Conservation (phyloP, 208 protist species). For the Crithidia acanthocephali region DNA sequence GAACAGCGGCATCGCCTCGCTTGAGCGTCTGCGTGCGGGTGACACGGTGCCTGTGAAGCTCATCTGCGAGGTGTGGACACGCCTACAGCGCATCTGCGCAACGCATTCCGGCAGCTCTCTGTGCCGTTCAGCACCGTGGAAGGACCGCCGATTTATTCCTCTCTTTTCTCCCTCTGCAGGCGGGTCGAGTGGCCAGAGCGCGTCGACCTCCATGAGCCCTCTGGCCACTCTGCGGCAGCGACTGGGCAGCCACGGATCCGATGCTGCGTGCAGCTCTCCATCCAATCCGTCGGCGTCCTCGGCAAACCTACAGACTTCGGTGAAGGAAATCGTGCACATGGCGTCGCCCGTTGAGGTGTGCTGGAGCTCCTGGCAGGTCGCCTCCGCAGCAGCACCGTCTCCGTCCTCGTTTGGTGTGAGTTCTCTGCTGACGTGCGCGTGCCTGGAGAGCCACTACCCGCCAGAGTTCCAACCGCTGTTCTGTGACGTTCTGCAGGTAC, state of each 20-base stretch:
- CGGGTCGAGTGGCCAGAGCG: not conserved
- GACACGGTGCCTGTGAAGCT: slow-evolving; percentile 11
- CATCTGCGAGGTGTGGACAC: not conserved
- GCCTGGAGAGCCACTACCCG: slow-evolving; percentile 32
- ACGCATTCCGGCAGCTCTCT: not conserved
- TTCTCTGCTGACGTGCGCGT: slow-evolving; percentile 9
- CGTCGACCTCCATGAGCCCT: not conserved
- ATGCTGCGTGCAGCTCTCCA: too few species aligned
- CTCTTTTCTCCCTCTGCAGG: slow-evolving; percentile 8
- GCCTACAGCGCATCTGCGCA: not conserved
- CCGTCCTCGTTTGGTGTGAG: too few species aligned
- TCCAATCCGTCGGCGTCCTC: too few species aligned
- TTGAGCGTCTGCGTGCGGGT: slow-evolving; percentile 14
- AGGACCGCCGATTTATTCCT: slow-evolving; percentile 23
- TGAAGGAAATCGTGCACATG: slow-evolving; percentile 31
- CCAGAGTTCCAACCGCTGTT: slow-evolving; percentile 21
- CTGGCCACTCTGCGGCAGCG: slow-evolving; percentile 23
- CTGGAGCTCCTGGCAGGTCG: slow-evolving; percentile 36
- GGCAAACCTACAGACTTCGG: not conserved
- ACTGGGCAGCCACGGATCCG: not conserved
- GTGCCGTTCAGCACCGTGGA: not conserved
- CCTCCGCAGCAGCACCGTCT: not conserved
- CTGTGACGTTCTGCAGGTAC: slow-evolving; percentile 37
- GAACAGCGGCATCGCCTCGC: too few species aligned
- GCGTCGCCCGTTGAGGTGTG: slow-evolving; percentile 48